Evolutionary conservation across 1,139 yeast genomes (phyloP), one percentile per base, ranked within the genome.

Genomic region (Yamadazyma epiphylla): DNA sequence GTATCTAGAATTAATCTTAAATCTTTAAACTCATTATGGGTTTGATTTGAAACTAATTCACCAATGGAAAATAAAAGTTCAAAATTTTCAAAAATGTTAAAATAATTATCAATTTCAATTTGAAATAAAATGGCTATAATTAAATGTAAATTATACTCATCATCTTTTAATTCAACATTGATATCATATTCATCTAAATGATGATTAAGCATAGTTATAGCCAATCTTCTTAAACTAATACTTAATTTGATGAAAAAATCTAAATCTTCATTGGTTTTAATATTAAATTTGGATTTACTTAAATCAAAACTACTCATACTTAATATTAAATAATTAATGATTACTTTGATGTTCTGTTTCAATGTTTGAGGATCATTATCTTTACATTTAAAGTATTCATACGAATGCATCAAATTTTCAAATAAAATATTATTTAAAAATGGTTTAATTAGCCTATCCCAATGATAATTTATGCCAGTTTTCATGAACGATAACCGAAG

Each of bases 161-260:
- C 39, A 7, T 39, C 39, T 15, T 33, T 30, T 32, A 37, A 28
- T n/a, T 39, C 40, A 12, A 51, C 44, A 33, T 59, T 52, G 25
- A 48, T 57, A 36, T 65, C 73, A 34, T 62, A 65, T 34, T 64
- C 68, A 45, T 67, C 74, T 28, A 67, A 46, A 43, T 67, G 74
- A 32, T 48, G 52, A 39, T 64, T 64, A n/a, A 67, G 42, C 13
- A 64, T 49, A 22, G 49, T 54, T 7, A 64, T 53, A 21, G 60
- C 58, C 16, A 61, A 41, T 37, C 67, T 68, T n/a, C 74, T 42
- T 9, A 64, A 43, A 33, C 60, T 60, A 4, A 67, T 60, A 36
- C 69, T 54, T 7, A 58, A 34, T 19, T 47, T 46, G 13, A 64
- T 41, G 35, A 46, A 51, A 9, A 53, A 53, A 32, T 58, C 59